Base-by-base conservation (phyloP, 768 basidiomycete genomes). In the Boletus sp. region DNA sequence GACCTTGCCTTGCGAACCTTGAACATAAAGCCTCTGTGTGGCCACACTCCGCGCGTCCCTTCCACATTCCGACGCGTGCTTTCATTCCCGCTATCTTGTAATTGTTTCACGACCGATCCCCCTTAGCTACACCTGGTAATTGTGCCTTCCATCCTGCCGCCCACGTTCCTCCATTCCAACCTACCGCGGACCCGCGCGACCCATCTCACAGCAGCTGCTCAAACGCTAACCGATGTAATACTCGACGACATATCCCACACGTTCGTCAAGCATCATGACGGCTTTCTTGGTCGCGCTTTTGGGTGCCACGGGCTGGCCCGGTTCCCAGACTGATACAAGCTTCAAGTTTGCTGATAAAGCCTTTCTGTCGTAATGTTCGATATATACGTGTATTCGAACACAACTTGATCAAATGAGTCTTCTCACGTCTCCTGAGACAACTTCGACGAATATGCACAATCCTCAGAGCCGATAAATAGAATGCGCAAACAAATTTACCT, bases 1-100 rank as follows among this genome's bases (percentile, higher is more conserved):
- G 95, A 98, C 71, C 86, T 91, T 58, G 97, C 97, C 1, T 77
- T 99, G 44, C 90, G 92, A 56, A 92, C 91, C 2, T 80, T 96
- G 52, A 98, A 98, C 74, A 93, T 98, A 60, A 97, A 98, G 71
- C 97, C 97, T 10, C 75, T 98, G 23, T 98, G 89, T 66, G 96
- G 89, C 30, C 69, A 70, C 41, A 64, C 61, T 5, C 66, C 69
- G 0, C 65, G 69, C 25, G 67, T 62, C 0, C 67, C 70, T n/a
- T 69, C 69, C 23, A 69, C 65, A 1, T 70, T 70, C 54, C 67
- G 82, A 63, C 79, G 74, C 44, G 75, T 77, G 40, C 78, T 77
- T 40, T 74, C 81, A 30, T 75, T 75, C 60, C 70, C 76, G 11
- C 73, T n/a, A 80, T 56, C 50, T 69, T 17, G 58, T 65, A 42